phyloP scores from a whole-genome alignment of 495 filamentous ascomycete species.

The Neurospora sp. region DNA sequence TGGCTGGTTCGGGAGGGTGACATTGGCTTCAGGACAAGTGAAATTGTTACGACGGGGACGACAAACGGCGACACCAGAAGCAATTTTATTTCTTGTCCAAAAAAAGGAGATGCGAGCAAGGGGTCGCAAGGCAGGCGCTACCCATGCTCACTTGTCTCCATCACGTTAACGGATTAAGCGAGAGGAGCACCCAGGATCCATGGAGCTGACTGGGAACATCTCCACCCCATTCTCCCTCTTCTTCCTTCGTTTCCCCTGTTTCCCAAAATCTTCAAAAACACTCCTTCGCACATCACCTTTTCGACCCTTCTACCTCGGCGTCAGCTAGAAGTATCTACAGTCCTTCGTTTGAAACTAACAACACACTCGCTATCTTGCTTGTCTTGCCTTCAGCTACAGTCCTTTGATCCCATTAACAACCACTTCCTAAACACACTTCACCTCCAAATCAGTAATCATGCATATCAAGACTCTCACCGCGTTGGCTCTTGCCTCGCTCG shows the following conservation, averaged over 20 bases:
- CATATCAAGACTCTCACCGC: constrained; percentile 29
- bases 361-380: neutral
- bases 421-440: neutral
- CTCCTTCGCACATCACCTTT: neutral
- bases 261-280: neutral
- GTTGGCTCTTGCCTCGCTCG: constrained; percentile 36
- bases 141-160: neutral
- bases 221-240: neutral
- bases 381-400: neutral
- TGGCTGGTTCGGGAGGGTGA: neutral
- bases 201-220: neutral
- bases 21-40: neutral
- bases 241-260: neutral
- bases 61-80: neutral
- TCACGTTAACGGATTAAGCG: neutral
- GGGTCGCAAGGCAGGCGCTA: neutral
- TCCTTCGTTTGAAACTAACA: neutral
- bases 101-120: neutral
- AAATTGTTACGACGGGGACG: neutral
- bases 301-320: neutral
- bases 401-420: neutral
- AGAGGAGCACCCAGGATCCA: neutral
- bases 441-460: constrained; percentile 19
- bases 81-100: neutral
- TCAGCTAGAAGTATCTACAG: neutral